Conservation (phyloP, 768 basidiomycete genomes). For the Lactarius akahatsu region DNA sequence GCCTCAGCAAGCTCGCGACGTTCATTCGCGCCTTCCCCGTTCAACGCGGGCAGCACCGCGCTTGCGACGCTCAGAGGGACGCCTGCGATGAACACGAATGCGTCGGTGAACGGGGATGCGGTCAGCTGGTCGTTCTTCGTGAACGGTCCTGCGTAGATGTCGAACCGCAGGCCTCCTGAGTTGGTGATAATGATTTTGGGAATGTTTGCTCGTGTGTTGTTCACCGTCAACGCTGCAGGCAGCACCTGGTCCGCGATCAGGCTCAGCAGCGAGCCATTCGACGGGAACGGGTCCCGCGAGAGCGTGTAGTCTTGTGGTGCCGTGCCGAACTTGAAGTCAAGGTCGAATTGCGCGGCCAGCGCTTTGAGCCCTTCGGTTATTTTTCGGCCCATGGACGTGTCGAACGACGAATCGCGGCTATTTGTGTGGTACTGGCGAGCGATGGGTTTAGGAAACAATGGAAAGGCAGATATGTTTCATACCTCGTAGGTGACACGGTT, state of each 20-base stretch:
- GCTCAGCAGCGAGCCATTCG: slow-evolving; percentile 57
- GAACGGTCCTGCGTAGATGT: slow-evolving; percentile 67
- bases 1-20: slow-evolving; percentile 35
- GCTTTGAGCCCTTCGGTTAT: slow-evolving; percentile 57
- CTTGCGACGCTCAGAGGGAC: slow-evolving; percentile 52
- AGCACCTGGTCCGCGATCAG: slow-evolving; percentile 50
- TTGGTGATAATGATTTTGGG: slow-evolving; percentile 67
- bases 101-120: slow-evolving; percentile 64
- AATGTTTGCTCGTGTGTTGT: slow-evolving; percentile 59
- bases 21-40: slow-evolving; percentile 44
- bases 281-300: slow-evolving; percentile 60
- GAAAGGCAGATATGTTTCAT: slow-evolving; percentile 8
- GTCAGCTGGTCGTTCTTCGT: slow-evolving; percentile 81
- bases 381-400: slow-evolving; percentile 51
- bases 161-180: slow-evolving; percentile 64
- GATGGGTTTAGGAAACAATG: background rate
- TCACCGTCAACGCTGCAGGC: slow-evolving; percentile 48
- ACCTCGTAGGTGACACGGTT: slow-evolving; percentile 78
- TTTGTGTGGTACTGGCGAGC: slow-evolving; percentile 60
- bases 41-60: slow-evolving; percentile 53
- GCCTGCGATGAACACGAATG: slow-evolving; percentile 60
- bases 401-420: slow-evolving; percentile 52
- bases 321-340: slow-evolving; percentile 62
- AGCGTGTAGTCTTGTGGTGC: slow-evolving; percentile 78
- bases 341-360: slow-evolving; percentile 58